Evolutionary conservation across 257 asterid species (phyloP), one percentile per base, ranked within the genome.

Genomic region (Solanum lycopersicoides): DNA sequence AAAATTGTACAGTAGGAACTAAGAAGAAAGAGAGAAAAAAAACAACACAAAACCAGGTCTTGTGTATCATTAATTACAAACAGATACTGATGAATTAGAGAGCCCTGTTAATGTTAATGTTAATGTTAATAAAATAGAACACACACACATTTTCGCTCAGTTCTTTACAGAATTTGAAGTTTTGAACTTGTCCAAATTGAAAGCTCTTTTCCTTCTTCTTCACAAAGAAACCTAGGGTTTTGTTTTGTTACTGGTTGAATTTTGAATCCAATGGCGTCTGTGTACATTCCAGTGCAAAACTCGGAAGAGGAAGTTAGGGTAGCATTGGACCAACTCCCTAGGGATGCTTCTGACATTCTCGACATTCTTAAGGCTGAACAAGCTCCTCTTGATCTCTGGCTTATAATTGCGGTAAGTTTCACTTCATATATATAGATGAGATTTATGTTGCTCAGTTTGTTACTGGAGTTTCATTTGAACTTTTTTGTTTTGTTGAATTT

Each of bases 341-440:
- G 99, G 74, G 99, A 97, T 56, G 99, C 99, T 88, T 95, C 99
- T 34, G 99, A 97, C 91, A 95, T 97, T 83, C 95, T 97, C 88
- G 98, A 97, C 89, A 97, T 97, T 87, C 98, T 97, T 83, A 97
- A 96, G 92, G 99, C 99, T 76, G 99, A 97, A 90, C 99, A 97
- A 94, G 99, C 99, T 83, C 98, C 99, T 39, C 98, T 97, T 41
- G 96, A 97, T 90, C 97, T 97, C 83, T 96, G 99, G 99, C 98
- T 97, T 60, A 95, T 96, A 37, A 97, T 97, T 66, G 99, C 99
- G 21, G 99, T 97, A 88, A 11, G 94, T 15, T 15, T 88, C 77
- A 44, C 42, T 66, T 73, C 72, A 53, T 72, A 35, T 7, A 56
- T 28, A 83, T 53, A 30, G 23, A 30, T 15, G 41, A 14, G 28